Evolutionary conservation across 768 basidiomycete species (phyloP), one percentile per base, ranked within the genome.

Genomic region (Tulasnella sp.): DNA sequence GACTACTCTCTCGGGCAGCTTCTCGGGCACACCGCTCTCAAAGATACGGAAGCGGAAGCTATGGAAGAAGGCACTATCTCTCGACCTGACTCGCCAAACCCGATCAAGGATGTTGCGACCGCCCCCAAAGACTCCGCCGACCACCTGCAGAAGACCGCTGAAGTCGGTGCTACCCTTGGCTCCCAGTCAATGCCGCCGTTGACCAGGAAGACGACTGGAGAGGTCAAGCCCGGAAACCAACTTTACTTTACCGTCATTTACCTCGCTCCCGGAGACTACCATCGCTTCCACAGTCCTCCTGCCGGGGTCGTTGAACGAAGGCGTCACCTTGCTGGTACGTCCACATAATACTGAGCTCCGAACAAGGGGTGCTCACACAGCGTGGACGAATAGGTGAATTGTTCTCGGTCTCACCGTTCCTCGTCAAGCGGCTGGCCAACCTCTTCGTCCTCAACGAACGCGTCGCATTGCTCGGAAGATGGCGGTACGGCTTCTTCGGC

Each of bases 391-490:
- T 76, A 92, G 92, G 92, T 68, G 96, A 98, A 78, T 83, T 99
- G 5, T 98, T 97, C 82, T 94, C 91, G 11, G 97, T 99, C 29
- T 94, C 94, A 3, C 97, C 97, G 0, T 98, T 90, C 81, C 92
- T 98, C 84, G 95, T 92, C 11, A 91, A 91, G 78, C 88, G 95
- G 11, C 83, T 97, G 9, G 87, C 91, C 78, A 94, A 97, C 78
- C 81, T 98, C 19, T 99, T 99, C 75, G 95, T 99, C 9, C 84
- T 99, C n/a, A 98, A 99, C 78, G 97, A 99, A 81, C 89, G 97
- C 29, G 96, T 98, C 9, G 94, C 95, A 1, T 84, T 99, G 26
- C 87, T 98, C 36, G 97, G 97, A 6, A 83, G 93, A 70, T 98
- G 97, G 97, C 88, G 88, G 78, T 83, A 97, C 76, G 97, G 97